These are phyloP conservation scores for Penicillium egyptiacum DNA, from an alignment of 495 filamentous ascomycete species.

Conservation along the genomic window DNA sequence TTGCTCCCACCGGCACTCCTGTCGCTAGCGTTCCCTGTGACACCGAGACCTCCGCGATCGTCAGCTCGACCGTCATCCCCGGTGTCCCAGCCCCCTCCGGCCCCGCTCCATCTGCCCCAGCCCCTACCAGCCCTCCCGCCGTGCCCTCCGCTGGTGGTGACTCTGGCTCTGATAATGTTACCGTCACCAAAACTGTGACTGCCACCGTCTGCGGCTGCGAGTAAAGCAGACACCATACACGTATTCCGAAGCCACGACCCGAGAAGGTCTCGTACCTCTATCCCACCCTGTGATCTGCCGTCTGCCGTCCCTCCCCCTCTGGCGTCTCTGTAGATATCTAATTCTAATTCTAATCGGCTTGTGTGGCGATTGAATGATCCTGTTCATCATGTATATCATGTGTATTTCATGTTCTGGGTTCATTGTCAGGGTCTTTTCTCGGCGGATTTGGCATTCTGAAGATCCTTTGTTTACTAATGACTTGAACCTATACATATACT, in stretches of 20 bases:
- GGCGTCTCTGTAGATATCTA: conserved; percentile 41
- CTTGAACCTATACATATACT: conserved; percentile 19
- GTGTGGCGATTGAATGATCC: conserved; percentile 9
- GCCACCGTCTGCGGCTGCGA: conserved; percentile 32
- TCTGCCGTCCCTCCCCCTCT: conserved; percentile 12
- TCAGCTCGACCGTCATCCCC: conserved; percentile 12
- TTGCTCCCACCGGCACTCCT: conserved; percentile 7
- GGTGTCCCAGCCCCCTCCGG: conserved; percentile 6
- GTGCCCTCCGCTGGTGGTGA: conserved; percentile 7
- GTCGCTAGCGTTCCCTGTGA: conserved; percentile 22
- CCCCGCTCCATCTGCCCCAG: conserved; percentile 10
- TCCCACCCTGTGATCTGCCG: conserved; percentile 8
- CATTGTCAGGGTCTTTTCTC: background rate
- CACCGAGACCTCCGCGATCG: conserved; percentile 19
- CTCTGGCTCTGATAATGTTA: conserved; percentile 14
- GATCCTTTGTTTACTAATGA: conserved; percentile 19
- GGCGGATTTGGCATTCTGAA: conserved; percentile 6
- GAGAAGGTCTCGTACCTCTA: background rate
- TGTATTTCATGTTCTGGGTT: conserved; percentile 10
- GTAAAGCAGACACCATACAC: conserved; percentile 14
- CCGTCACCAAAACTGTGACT: conserved; percentile 35
- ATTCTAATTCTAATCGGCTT: conserved; percentile 43
- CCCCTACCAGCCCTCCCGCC: conserved; percentile 18
- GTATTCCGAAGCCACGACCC: background rate
- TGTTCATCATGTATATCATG: background rate